Conservation (phyloP, 2,329 filamentous ascomycete genomes). For the Talaromyces rugulosus region DNA sequence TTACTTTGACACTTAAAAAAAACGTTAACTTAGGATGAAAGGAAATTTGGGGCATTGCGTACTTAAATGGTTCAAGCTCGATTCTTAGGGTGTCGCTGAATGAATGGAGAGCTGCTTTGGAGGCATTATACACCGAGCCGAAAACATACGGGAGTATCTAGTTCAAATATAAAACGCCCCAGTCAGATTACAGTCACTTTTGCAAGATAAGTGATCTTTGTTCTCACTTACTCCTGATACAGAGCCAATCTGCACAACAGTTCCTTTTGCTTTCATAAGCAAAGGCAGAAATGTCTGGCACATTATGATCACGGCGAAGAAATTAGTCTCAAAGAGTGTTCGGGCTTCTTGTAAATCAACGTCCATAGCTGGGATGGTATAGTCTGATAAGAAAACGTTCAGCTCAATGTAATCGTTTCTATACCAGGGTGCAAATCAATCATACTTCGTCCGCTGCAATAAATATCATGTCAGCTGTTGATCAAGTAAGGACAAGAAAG, state of each 20-base stretch:
- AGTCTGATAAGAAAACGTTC: constrained; percentile 33
- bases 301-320: constrained; percentile 56
- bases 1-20: constrained; percentile 45
- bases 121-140: constrained; percentile 52
- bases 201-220: background rate
- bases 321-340: constrained; percentile 50
- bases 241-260: constrained; percentile 44
- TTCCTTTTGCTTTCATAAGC: constrained; percentile 43
- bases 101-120: constrained; percentile 56
- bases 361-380: constrained; percentile 56
- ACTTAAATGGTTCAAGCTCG: constrained; percentile 49
- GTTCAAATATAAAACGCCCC: background rate
- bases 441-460: constrained; percentile 17
- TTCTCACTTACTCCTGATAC: constrained; percentile 29
- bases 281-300: constrained; percentile 55
- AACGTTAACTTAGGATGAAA: background rate
- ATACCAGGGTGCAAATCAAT: background rate
- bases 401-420: background rate
- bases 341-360: constrained; percentile 47
- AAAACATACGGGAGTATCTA: constrained; percentile 43
- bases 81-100: constrained; percentile 57
- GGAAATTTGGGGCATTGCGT: background rate
- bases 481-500: background rate
- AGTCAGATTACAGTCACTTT: background rate
- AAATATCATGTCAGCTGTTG: constrained; percentile 9